phyloP scores from a whole-genome alignment of 2,329 filamentous ascomycete species.

The Xylariomycetidae sp. region DNA sequence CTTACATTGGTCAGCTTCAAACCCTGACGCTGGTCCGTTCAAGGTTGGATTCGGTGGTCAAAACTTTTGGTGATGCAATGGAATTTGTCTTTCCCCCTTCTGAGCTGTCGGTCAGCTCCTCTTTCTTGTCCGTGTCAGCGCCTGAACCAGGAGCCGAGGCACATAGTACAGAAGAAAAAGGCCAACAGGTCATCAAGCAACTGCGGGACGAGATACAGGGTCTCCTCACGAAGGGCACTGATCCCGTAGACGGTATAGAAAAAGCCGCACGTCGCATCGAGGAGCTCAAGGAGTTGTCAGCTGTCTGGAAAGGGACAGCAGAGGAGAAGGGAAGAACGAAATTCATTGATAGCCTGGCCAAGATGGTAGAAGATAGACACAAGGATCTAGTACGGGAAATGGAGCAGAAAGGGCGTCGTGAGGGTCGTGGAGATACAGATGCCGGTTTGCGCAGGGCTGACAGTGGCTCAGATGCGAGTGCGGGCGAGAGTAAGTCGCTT shows the following conservation, averaged over 20 bases:
- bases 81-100: constrained; percentile 89
- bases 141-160: constrained; percentile 61
- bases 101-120: constrained; percentile 75
- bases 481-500: constrained; percentile 35
- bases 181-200: constrained; percentile 68
- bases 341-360: constrained; percentile 76
- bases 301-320: constrained; percentile 92
- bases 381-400: constrained; percentile 47
- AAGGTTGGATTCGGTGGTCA: constrained; percentile 84
- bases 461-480: constrained; percentile 20
- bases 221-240: constrained; percentile 52
- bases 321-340: constrained; percentile 81
- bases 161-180: constrained; percentile 76
- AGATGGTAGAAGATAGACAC: constrained; percentile 73
- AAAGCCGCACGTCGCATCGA: constrained; percentile 69
- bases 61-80: constrained; percentile 91
- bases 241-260: constrained; percentile 62
- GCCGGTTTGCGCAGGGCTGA: constrained; percentile 29
- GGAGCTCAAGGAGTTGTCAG: constrained; percentile 66
- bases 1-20: constrained; percentile 71
- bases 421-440: constrained; percentile 27
- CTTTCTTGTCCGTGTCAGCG: constrained; percentile 83
- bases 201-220: constrained; percentile 66
- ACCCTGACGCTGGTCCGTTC: constrained; percentile 75
- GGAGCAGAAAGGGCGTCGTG: constrained; percentile 36